Base-by-base conservation (phyloP, 176 grass and related monocot genomes). In the Ananas comosus region DNA sequence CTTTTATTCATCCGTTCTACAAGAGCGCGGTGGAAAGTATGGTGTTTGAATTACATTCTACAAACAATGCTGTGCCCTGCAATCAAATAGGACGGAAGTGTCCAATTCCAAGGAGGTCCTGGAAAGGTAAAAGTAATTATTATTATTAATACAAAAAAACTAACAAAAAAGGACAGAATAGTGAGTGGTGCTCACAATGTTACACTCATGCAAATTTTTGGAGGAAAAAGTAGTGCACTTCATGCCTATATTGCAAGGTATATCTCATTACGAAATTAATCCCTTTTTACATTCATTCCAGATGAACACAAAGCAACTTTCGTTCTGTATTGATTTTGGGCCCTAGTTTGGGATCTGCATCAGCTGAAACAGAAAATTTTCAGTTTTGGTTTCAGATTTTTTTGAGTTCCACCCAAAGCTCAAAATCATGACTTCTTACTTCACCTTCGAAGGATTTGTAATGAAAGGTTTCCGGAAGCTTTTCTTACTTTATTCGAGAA, bases 31-130 rank as follows among this genome's bases (percentile, higher is more conserved):
- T 21, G 65, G 65, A 71, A 16, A 51, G 72, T 53, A 17, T 23
- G 7, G 17, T 13, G 72, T 71, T 75, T 85, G 2, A 65, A 51
- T 19, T 64, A 64, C 59, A 58, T 64, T 53, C 61, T 19, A 49
- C 48, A 74, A 64, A 65, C 50, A 2, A 3, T 49, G 17, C 16
- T 16, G 63, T 42, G n/a, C 1, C 13, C 14, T 70, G 21, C 64
- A 63, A 22, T 91, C 79, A 87, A 64, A 54, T 51, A 19, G 80
- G 72, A 64, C 80, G 83, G 69, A 64, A 78, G 49, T 83, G 76
- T 49, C 91, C 91, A 69, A 91, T 83, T 76, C 91, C 91, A 65
- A 96, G 78, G 83, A 96, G 91, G 72, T 96, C 91, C 91, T 96
- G 56, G 13, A 51, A 12, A 61, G 12, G 56, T 33, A 0, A 67